Conservation (phyloP, 148 eudicot genomes). For the Nyssa sinensis region DNA sequence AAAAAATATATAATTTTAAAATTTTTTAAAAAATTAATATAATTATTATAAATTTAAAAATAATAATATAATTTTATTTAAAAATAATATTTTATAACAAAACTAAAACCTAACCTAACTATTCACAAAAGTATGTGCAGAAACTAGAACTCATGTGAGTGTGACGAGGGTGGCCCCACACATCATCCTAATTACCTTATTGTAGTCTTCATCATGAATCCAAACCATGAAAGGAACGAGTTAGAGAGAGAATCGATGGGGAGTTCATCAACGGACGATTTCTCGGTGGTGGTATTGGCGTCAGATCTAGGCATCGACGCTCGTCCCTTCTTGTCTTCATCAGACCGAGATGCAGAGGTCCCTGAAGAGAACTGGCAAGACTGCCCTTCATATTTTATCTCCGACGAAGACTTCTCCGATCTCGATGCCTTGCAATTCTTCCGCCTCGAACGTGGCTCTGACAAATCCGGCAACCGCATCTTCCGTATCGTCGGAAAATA, state of each 20-base stretch:
- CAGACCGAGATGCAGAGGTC: constrained; percentile 13
- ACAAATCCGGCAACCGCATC: constrained; percentile 70
- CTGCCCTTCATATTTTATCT: constrained; percentile 55
- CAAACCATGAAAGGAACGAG: too few relatives aligned
- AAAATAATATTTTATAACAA: too few relatives aligned
- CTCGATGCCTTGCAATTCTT: constrained; percentile 72
- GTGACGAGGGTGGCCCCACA: too few relatives aligned
- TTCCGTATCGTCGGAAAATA: constrained; percentile 77
- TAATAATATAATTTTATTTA: too few relatives aligned
- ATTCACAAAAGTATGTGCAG: too few relatives aligned
- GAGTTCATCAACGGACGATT: constrained; percentile 54
- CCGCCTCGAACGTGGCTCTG: constrained; percentile 58
- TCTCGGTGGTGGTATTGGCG: constrained; percentile 74
- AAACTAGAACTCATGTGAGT: too few relatives aligned
- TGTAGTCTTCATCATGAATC: too few relatives aligned
- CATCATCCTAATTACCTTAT: too few relatives aligned
- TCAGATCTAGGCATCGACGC: constrained; percentile 82
- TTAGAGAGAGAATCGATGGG: constrained; percentile 30
- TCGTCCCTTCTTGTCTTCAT: constrained; percentile 55
- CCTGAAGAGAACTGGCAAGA: constrained; percentile 70
- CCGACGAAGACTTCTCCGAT: constrained; percentile 73
- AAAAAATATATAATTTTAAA: too few relatives aligned
- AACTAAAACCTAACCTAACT: too few relatives aligned
- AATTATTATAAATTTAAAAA: too few relatives aligned
- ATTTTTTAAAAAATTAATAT: too few relatives aligned